A percentile compares a stretch with the other conserved stretches of the same genome.
phyloP scores from a whole-genome alignment of 495 filamentous ascomycete species.

The Letharia columbiana region DNA sequence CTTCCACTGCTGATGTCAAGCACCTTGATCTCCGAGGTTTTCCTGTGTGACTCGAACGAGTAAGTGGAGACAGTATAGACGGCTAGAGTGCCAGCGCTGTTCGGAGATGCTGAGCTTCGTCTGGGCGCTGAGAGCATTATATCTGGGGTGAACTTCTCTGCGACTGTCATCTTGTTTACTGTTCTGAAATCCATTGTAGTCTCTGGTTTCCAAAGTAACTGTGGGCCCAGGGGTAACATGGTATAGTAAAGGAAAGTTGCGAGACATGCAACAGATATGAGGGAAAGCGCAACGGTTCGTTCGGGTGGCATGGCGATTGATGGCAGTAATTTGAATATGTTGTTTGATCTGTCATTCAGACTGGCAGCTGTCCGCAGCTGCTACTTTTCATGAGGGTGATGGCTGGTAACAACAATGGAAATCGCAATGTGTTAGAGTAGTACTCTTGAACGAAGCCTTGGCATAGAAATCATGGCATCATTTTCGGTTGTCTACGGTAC shows the following conservation, averaged over 20 bases:
- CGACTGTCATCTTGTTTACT: conserved; percentile 50
- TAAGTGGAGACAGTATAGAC: conserved; percentile 72
- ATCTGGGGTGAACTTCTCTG: conserved; percentile 66
- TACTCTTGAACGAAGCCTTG: too few relatives aligned
- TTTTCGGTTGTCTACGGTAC: too few relatives aligned
- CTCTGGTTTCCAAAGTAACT: conserved; percentile 6
- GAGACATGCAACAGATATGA: conserved; percentile 18
- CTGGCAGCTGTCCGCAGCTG: background rate
- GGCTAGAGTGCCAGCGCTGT: conserved; percentile 57
- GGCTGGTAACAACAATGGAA: background rate
- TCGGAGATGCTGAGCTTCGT: conserved; percentile 67
- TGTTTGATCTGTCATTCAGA: background rate
- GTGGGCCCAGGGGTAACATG: conserved; percentile 18
- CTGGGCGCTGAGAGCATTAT: conserved; percentile 80
- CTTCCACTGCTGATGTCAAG: conserved; percentile 63
- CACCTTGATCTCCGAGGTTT: conserved; percentile 63
- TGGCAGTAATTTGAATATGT: background rate
- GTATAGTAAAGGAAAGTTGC: conserved; percentile 21
- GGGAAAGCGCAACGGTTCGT: conserved; percentile 11
- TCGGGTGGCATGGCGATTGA: conserved; percentile 10
- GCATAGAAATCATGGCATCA: too few relatives aligned
- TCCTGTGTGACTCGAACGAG: conserved; percentile 72
- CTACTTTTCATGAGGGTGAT: background rate
- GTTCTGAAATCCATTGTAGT: conserved; percentile 12
- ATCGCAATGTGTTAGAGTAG: too few relatives aligned